A percentile compares a stretch with the other conserved stretches of the same genome.
phyloP scores from a whole-genome alignment of 768 basidiomycete species.

The Botryobasidium botryosum region DNA sequence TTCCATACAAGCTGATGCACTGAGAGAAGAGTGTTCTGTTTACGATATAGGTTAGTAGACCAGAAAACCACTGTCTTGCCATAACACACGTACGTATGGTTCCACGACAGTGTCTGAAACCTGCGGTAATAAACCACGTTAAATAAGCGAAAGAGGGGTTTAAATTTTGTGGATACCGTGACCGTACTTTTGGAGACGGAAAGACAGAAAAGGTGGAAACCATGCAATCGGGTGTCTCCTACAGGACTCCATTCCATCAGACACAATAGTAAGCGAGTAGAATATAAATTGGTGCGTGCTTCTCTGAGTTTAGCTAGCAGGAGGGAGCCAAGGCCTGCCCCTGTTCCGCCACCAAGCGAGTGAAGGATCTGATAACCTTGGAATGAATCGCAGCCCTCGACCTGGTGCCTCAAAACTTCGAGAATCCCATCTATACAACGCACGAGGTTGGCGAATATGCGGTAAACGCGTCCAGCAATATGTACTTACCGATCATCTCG shows the following conservation, averaged over 20 bases:
- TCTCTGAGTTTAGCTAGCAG: constrained; percentile 66
- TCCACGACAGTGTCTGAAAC: constrained; percentile 40
- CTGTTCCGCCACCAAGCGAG: constrained; percentile 84
- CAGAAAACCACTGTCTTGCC: background rate
- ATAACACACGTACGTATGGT: constrained; percentile 16
- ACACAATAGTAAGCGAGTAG: no score
- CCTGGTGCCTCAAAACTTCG: constrained; percentile 62
- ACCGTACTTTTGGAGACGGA: constrained; percentile 37
- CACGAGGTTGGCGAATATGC: no score
- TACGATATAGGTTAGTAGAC: background rate
- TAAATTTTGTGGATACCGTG: background rate
- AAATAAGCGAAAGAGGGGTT: constrained; percentile 13
- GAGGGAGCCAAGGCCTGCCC: constrained; percentile 69
- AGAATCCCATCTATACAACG: constrained; percentile 23
- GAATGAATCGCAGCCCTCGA: constrained; percentile 66
- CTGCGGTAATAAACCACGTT: constrained; percentile 10
- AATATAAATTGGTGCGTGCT: no score
- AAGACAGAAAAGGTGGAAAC: constrained; percentile 37
- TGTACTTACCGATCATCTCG: no score
- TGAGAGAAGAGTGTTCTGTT: constrained; percentile 62
- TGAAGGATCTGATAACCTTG: constrained; percentile 87
- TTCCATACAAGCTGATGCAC: constrained; percentile 81
- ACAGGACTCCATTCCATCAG: no score
- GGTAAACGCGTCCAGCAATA: no score
- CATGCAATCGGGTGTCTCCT: constrained; percentile 25